These are phyloP conservation scores for Apiospora pterosperma DNA, from an alignment of 2,329 filamentous ascomycete genomes.

Conservation along the genomic window DNA sequence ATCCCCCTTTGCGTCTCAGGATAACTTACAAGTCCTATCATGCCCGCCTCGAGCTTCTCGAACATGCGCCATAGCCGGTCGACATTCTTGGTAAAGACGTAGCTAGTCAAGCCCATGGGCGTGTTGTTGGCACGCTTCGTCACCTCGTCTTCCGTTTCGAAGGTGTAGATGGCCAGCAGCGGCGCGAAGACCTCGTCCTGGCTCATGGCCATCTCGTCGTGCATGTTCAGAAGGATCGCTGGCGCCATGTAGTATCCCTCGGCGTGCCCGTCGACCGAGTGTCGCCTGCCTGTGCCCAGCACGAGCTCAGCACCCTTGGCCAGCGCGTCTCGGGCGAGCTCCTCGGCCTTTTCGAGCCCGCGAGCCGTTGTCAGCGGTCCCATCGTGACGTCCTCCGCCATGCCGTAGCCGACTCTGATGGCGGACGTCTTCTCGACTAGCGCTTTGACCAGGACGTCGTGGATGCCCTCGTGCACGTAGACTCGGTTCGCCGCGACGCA, in stretches of 20 bases:
- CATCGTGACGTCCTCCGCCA: slow-evolving; percentile 53
- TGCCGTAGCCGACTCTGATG: slow-evolving; percentile 60
- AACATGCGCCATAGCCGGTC: slow-evolving; percentile 56
- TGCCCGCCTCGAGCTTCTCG: slow-evolving; percentile 56
- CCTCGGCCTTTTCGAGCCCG: slow-evolving; percentile 52
- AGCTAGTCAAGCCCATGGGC: slow-evolving; percentile 56
- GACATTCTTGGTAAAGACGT: slow-evolving; percentile 57
- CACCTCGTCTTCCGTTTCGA: slow-evolving; percentile 56
- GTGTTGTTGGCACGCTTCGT: slow-evolving; percentile 52
- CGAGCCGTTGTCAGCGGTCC: slow-evolving; percentile 56
- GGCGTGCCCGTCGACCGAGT: slow-evolving; percentile 16
- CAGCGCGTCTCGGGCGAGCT: slow-evolving; percentile 62
- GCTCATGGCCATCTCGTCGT: slow-evolving; percentile 43
- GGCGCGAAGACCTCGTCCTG: slow-evolving; percentile 57
- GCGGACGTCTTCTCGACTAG: slow-evolving; percentile 47
- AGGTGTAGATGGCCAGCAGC: slow-evolving; percentile 51
- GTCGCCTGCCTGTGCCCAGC: slow-evolving; percentile 54
- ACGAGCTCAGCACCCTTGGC: slow-evolving; percentile 61
- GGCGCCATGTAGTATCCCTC: slow-evolving; percentile 65
- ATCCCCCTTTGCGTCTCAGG: no score
- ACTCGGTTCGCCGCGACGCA: slow-evolving; percentile 65
- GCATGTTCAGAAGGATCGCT: slow-evolving; percentile 49
- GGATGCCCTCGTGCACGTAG: slow-evolving; percentile 60
- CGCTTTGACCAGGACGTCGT: slow-evolving; percentile 56
- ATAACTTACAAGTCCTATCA: slow-evolving; percentile 42